Evolutionary conservation across 352 stramenopile genomes (phyloP).

Genomic region (Phytophthora gonapodyides): DNA sequence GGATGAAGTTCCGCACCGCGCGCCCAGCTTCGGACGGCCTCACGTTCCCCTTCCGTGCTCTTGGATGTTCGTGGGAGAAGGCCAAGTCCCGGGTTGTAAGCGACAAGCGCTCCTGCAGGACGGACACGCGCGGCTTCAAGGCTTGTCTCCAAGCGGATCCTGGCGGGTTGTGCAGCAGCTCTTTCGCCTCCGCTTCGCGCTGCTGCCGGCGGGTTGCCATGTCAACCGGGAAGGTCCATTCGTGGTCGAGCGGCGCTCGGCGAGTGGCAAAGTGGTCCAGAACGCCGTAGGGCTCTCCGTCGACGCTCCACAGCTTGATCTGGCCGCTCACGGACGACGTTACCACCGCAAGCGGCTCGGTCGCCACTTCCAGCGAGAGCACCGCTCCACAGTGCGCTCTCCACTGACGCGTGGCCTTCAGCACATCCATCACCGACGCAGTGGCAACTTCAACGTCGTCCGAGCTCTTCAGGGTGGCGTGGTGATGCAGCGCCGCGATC

Average conservation of each 20-base stretch:
- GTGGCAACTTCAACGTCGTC: not conserved
- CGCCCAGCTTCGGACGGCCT: slow-evolving; percentile 42
- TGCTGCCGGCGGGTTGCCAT: slow-evolving; percentile 41
- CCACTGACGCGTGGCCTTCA: slow-evolving; percentile 36
- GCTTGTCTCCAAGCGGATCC: slow-evolving; percentile 30
- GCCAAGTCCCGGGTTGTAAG: slow-evolving; percentile 40
- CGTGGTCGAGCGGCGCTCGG: slow-evolving; percentile 44
- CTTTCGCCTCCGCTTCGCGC: slow-evolving; percentile 46
- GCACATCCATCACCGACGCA: slow-evolving; percentile 5
- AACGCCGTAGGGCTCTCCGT: slow-evolving; percentile 46
- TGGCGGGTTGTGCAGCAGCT: slow-evolving; percentile 40
- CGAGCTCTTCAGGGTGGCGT: slow-evolving; percentile 28
- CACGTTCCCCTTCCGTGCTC: slow-evolving; percentile 21
- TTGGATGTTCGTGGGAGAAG: slow-evolving; percentile 14
- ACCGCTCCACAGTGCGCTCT: slow-evolving; percentile 44
- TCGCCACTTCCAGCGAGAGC: slow-evolving; percentile 45
- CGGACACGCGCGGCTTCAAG: slow-evolving; percentile 39
- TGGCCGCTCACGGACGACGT: slow-evolving; percentile 57
- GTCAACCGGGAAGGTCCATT: slow-evolving; percentile 66
- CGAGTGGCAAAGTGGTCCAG: slow-evolving; percentile 74
- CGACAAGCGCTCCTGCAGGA: slow-evolving; percentile 57
- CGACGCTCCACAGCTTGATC: slow-evolving; percentile 63
- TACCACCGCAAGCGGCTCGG: slow-evolving; percentile 47
- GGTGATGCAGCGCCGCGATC: slow-evolving; percentile 52
- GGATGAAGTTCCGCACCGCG: slow-evolving; percentile 53